Conservation (phyloP, 139 green algal genomes). For the Volvox reticuliferus region DNA sequence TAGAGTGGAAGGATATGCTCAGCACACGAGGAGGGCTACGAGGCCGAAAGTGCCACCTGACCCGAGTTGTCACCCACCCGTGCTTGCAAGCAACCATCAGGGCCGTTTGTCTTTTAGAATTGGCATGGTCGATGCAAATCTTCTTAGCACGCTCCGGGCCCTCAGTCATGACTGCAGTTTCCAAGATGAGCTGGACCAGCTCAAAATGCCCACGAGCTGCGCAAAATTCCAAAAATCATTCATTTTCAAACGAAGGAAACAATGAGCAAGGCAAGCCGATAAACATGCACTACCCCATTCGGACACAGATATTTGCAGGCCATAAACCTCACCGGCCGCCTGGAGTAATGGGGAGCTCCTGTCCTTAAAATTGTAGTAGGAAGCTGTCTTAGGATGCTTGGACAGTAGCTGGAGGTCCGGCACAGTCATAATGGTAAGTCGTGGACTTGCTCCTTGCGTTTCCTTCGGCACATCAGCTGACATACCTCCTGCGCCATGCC, state of each 20-base stretch:
- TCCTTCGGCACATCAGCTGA: background rate
- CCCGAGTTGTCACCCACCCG: constrained; percentile 50
- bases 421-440: background rate
- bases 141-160: constrained; percentile 55
- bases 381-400: constrained; percentile 49
- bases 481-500: constrained; percentile 52
- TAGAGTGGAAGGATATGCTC: constrained; percentile 5
- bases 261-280: no score
- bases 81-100: constrained; percentile 70
- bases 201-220: constrained; percentile 64
- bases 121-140: constrained; percentile 66
- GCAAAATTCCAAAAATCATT: background rate
- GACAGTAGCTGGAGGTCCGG: constrained; percentile 39
- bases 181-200: constrained; percentile 66
- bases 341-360: constrained; percentile 54
- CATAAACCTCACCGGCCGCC: constrained; percentile 47
- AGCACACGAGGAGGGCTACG: no score
- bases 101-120: constrained; percentile 65
- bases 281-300: background rate
- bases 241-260: background rate
- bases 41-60: background rate
- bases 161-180: constrained; percentile 64
- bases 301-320: background rate
- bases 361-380: constrained; percentile 62
- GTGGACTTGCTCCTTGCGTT: background rate